Conservation (phyloP, 116 monocot genomes). For the Posidonia oceanica region DNA sequence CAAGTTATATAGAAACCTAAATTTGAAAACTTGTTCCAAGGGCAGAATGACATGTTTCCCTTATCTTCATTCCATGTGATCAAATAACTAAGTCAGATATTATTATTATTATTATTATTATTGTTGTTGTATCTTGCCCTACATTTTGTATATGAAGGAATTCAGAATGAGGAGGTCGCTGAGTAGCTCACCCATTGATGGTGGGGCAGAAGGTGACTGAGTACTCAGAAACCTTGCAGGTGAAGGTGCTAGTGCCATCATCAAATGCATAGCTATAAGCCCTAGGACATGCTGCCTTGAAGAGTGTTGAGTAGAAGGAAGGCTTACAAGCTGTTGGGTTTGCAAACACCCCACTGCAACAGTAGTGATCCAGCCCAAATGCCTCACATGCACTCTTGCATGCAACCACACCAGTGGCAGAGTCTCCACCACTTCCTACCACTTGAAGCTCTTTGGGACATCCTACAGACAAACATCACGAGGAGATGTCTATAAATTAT, state of each 20-base stretch:
- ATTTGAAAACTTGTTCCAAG: no score
- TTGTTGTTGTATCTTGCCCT: no score
- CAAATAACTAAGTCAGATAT: no score
- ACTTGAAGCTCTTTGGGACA: conserved; percentile 77
- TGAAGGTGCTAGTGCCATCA: conserved; percentile 63
- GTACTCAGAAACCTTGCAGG: conserved; percentile 56
- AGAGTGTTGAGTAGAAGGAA: conserved; percentile 49
- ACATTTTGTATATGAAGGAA: no score
- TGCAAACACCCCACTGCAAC: conserved; percentile 65
- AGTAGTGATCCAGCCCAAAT: conserved; percentile 55
- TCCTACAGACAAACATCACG: conserved; percentile 12
- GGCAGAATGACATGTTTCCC: no score
- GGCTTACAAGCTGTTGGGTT: conserved; percentile 43
- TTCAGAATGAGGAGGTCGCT: no score
- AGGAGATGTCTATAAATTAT: no score
- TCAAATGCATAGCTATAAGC: conserved; percentile 90
- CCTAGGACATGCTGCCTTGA: conserved; percentile 60
- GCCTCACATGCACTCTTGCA: conserved; percentile 70
- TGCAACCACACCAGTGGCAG: conserved; percentile 29
- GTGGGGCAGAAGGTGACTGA: conserved; percentile 61
- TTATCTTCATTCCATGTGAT: no score
- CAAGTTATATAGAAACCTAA: no score
- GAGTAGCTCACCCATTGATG: conserved; percentile 5
- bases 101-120: no score
- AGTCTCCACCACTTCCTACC: conserved; percentile 15